Evolutionary conservation across 2,329 filamentous ascomycete species (phyloP), one percentile per base, ranked within the genome.

Genomic region (Harringtonia lauricola): DNA sequence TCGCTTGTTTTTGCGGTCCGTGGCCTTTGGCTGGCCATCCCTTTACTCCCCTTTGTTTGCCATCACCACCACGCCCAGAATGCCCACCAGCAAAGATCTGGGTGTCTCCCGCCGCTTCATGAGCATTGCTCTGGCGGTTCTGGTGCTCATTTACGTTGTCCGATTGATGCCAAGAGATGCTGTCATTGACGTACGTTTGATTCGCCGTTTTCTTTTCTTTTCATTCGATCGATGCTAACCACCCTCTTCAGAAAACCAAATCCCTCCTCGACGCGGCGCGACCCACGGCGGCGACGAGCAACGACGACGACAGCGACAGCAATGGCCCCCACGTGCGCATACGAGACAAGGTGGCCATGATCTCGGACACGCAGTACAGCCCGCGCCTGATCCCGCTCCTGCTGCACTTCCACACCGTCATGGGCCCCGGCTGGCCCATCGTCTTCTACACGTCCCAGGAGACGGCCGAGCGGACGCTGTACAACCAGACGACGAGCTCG

Each of bases 341-440:
- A 15, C 36, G 19, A 9, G 47, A 52, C 42, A 43, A 43, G 40
- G 51, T 54, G 34, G 56, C 54, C 44, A 42, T 58, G 26, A 49
- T 58, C 30, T 52, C 53, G 44, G 55, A 57, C 45, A 54, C 54
- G 8, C 70, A 77, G 22, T 72, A 71, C 0, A 59, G 75, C 0
- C 47, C 78, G 1, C 64, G 46, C 24, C 58, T 61, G 4, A 58
- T 54, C 41, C 46, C 58, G 13, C 50, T 54, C 24, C 56, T 54
- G 8, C 55, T 61, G 14, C 62, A 60, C 3, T 55, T 64, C 28
- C 52, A 57, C 6, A 43, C 47, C n/a, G 51, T 54, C 0, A 61
- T 70, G 5, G 67, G 66, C 1, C 64, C 65, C 10, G 48, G 50
- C 10, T 70, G 66, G 66, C 65, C 65, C 5, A 59, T 70, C 33